phyloP scores from a whole-genome alignment of 331 rosid genomes.

The Quercus lobata region DNA sequence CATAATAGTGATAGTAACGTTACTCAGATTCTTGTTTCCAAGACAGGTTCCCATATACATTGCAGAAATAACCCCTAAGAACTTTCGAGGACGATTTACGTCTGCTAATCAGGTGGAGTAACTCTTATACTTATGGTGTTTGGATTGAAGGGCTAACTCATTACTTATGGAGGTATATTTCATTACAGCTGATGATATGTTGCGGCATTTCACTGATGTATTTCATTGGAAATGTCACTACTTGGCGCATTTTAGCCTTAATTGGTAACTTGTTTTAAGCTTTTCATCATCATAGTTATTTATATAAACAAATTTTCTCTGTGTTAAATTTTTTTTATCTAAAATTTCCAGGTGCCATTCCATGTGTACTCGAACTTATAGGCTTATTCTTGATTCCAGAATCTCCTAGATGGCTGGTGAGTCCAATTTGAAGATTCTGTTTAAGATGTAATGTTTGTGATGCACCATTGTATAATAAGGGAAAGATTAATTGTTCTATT shows the following conservation, averaged over 20 bases:
- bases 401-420: constrained; percentile 88
- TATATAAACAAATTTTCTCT: background rate
- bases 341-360: constrained; percentile 38
- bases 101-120: constrained; percentile 63
- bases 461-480: background rate
- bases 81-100: constrained; percentile 76
- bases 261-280: constrained; percentile 35
- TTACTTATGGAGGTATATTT: background rate
- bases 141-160: background rate
- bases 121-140: background rate
- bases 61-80: constrained; percentile 86
- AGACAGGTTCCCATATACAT: constrained; percentile 75
- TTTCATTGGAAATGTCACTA: constrained; percentile 59
- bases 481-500: background rate
- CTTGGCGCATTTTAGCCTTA: constrained; percentile 63
- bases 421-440: constrained; percentile 4
- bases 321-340: background rate
- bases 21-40: constrained; percentile 3
- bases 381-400: constrained; percentile 66
- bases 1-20: background rate
- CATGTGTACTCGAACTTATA: constrained; percentile 49
- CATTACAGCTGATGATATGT: constrained; percentile 65
- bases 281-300: background rate
- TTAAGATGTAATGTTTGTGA: background rate
- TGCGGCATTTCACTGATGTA: constrained; percentile 67